Evolutionary conservation across 2,329 filamentous ascomycete species (phyloP), one percentile per base, ranked within the genome.

Genomic region (Penicillium brasilianum): DNA sequence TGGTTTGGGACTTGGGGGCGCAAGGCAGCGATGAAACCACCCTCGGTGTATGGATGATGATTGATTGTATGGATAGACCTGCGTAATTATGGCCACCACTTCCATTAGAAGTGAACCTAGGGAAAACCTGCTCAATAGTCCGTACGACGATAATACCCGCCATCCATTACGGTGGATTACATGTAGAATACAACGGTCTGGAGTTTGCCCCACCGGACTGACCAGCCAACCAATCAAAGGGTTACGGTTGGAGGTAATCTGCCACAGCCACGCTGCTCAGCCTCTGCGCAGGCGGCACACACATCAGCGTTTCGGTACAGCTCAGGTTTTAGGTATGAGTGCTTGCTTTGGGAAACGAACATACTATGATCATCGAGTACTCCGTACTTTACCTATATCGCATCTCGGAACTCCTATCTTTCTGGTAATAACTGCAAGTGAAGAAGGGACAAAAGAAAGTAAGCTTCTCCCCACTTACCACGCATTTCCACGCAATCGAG

Each of bases 191-290:
- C 46, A 5, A 10, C 3, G 2, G 6, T 18, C 25, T 18, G 46
- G 28, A 50, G 22, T 34, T 50, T 34, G 46, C 46, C 48, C 48
- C 48, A 50, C 30, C 30, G 48, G 48, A 14, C 0, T 13, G 1
- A 2, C n/a, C n/a, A 11, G 11, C 9, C 46, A 14, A 32, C 46
- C 46, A 49, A 49, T 49, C 25, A 34, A 2, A n/a, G 22, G 1
- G 20, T 2, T 22, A 2, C n/a, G 32, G 25, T 20, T 13, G 32
- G 46, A 46, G 20, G 22, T 20, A 32, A 50, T 50, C 28, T 30
- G 28, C 46, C 48, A 50, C 48, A 50, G 48, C 48, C 48, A 50
- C 48, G 4, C 8, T 7, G 48, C 28, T 50, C 48, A 46, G 43
- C 43, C 28, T 20, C 46, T 14, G 46, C 28, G 25, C 46, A 49